phyloP scores from a whole-genome alignment of 805 yeast genomes.

The Yarrowia sp. region DNA sequence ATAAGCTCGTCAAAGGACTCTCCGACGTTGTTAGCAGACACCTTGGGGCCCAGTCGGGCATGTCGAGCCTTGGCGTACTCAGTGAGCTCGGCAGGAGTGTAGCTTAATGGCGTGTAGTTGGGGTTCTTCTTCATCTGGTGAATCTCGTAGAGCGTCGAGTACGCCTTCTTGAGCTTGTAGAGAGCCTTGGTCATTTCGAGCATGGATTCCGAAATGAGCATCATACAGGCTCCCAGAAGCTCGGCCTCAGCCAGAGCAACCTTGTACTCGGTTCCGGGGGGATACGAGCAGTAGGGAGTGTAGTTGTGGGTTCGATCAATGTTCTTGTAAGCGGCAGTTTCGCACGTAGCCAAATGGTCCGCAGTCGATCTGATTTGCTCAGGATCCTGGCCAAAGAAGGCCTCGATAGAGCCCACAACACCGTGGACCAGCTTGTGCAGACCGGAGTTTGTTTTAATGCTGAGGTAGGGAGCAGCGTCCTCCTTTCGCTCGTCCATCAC shows the following conservation, averaged over 20 bases:
- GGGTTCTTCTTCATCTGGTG: slow-evolving; percentile 41
- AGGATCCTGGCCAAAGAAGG: slow-evolving; percentile 22
- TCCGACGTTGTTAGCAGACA: slow-evolving; percentile 16
- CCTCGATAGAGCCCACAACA: slow-evolving; percentile 12
- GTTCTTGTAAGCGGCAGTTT: slow-evolving; percentile 14
- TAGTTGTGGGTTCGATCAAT: slow-evolving; percentile 12
- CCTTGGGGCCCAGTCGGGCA: slow-evolving; percentile 20
- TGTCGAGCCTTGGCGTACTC: slow-evolving; percentile 21
- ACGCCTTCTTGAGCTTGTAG: slow-evolving; percentile 80
- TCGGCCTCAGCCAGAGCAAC: slow-evolving; percentile 88
- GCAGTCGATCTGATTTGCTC: slow-evolving; percentile 8
- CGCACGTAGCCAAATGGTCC: slow-evolving; percentile 6
- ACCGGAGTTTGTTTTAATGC: not conserved
- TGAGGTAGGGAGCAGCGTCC: slow-evolving; percentile 8
- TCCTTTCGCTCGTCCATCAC: slow-evolving; percentile 27
- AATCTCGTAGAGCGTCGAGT: slow-evolving; percentile 79
- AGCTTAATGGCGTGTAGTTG: slow-evolving; percentile 7
- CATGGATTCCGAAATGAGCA: slow-evolving; percentile 83
- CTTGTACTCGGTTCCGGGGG: slow-evolving; percentile 93
- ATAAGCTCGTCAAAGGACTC: slow-evolving; percentile 78
- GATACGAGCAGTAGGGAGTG: slow-evolving; percentile 45
- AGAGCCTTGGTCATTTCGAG: slow-evolving; percentile 90
- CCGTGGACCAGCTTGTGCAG: slow-evolving; percentile 20
- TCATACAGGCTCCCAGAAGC: slow-evolving; percentile 76
- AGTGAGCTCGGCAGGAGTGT: slow-evolving; percentile 15